Conservation (phyloP, 805 yeast species). For the Saturnispora saitoi region DNA sequence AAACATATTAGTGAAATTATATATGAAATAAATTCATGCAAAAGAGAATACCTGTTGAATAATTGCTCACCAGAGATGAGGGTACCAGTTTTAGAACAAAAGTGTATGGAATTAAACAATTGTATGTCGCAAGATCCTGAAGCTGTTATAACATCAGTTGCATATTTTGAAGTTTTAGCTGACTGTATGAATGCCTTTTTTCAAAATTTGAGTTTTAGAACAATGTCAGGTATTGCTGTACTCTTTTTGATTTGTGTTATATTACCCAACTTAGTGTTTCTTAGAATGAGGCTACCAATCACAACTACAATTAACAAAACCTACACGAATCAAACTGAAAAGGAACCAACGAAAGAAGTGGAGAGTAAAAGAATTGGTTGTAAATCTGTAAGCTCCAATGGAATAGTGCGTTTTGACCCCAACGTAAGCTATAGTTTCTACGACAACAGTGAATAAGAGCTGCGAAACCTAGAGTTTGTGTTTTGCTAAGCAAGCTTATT, state of each 20-base stretch:
- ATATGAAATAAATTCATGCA: constrained; percentile 60
- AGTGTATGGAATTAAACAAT: constrained; percentile 66
- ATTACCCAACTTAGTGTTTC: constrained; percentile 24
- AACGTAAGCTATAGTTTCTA: constrained; percentile 24
- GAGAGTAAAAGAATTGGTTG: background rate
- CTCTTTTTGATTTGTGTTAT: constrained; percentile 15
- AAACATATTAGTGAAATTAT: constrained; percentile 50
- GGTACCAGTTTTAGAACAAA: constrained; percentile 65
- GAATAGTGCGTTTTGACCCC: constrained; percentile 24
- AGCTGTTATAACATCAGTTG: constrained; percentile 26
- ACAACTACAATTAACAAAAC: constrained; percentile 20
- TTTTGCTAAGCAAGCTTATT: no score
- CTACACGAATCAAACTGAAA: constrained; percentile 13
- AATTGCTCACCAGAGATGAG: constrained; percentile 57
- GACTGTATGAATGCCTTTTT: constrained; percentile 29
- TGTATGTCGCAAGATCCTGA: constrained; percentile 81
- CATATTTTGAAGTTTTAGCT: constrained; percentile 28
- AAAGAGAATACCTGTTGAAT: constrained; percentile 60
- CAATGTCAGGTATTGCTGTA: constrained; percentile 17
- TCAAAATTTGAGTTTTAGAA: constrained; percentile 22
- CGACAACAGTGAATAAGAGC: background rate
- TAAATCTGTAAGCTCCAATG: background rate
- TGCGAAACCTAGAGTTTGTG: background rate
- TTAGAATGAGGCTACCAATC: constrained; percentile 18
- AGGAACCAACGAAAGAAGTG: background rate